Evolutionary conservation across 495 filamentous ascomycete genomes (phyloP).

Genomic region (Lophiotrema nucula): DNA sequence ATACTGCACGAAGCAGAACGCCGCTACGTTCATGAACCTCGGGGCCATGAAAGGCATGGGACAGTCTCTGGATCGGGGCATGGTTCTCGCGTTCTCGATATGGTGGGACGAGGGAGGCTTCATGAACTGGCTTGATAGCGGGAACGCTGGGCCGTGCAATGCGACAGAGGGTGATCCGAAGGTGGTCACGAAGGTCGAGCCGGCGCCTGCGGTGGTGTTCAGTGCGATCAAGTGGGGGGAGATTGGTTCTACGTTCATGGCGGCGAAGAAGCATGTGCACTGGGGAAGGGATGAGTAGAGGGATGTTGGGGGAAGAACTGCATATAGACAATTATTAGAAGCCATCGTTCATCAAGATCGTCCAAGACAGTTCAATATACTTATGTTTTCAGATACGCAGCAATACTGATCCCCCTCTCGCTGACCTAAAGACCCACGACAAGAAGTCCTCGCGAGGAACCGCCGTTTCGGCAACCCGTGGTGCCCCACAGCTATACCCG

Average conservation of each 20-base stretch:
- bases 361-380: no score
- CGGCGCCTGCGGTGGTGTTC: slow-evolving; percentile 35
- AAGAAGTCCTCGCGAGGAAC: no score
- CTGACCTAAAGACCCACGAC: no score
- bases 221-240: slow-evolving; percentile 41
- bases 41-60: slow-evolving; percentile 40
- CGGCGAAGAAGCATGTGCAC: no score
- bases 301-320: no score
- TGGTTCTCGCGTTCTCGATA: slow-evolving; percentile 65
- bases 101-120: slow-evolving; percentile 60
- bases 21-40: slow-evolving; percentile 19
- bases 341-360: no score
- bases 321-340: no score
- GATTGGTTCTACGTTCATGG: slow-evolving; percentile 36
- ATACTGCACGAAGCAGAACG: slow-evolving; percentile 25
- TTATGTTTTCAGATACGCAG: no score
- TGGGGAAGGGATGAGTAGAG: no score
- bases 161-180: slow-evolving; percentile 37
- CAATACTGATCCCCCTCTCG: no score
- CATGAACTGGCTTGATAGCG: slow-evolving; percentile 65
- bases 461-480: no score
- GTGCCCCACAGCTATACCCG: no score
- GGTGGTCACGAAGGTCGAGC: slow-evolving; percentile 32
- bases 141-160: slow-evolving; percentile 59
- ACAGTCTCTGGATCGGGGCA: slow-evolving; percentile 52